Evolutionary conservation across 768 basidiomycete species (phyloP).

Genomic region (Pisolithus microcarpus): DNA sequence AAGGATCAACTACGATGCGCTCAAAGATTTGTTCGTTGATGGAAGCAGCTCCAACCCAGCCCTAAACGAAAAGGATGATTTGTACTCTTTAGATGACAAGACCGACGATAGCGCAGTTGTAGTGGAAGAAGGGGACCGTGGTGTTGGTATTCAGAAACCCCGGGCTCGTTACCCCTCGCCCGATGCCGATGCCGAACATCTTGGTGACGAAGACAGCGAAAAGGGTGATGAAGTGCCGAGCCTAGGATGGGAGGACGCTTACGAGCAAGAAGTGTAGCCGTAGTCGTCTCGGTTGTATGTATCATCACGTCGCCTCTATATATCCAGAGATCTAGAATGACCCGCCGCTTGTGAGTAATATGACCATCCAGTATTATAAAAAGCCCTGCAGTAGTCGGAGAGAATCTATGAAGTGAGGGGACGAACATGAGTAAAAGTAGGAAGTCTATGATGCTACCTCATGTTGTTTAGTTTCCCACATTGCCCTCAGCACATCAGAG

Average conservation of each 20-base stretch:
- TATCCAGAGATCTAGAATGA: slow-evolving; percentile 2
- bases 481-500: slow-evolving; percentile 73
- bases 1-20: slow-evolving; percentile 88
- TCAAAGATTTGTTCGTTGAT: slow-evolving; percentile 70
- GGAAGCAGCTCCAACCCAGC: slow-evolving; percentile 14
- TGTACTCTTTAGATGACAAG: slow-evolving; percentile 51
- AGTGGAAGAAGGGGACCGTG: slow-evolving; percentile 35
- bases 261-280: slow-evolving; percentile 61
- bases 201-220: slow-evolving; percentile 11
- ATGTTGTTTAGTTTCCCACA: slow-evolving; percentile 69
- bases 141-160: slow-evolving; percentile 27
- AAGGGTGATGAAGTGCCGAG: slow-evolving; percentile 30
- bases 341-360: neutral
- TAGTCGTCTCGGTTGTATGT: neutral
- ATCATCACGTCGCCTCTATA: neutral
- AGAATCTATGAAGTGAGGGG: slow-evolving; percentile 14
- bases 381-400: slow-evolving; percentile 19
- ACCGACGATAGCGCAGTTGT: slow-evolving; percentile 31
- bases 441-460: slow-evolving; percentile 24
- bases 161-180: slow-evolving; percentile 13
- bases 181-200: neutral
- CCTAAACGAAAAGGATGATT: slow-evolving; percentile 38
- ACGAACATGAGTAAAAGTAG: slow-evolving; percentile 2
- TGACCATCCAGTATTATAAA: slow-evolving; percentile 8
- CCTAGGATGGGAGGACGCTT: slow-evolving; percentile 43